Evolutionary conservation across 768 basidiomycete species (phyloP).

Genomic region (Arthromyces matolae): DNA sequence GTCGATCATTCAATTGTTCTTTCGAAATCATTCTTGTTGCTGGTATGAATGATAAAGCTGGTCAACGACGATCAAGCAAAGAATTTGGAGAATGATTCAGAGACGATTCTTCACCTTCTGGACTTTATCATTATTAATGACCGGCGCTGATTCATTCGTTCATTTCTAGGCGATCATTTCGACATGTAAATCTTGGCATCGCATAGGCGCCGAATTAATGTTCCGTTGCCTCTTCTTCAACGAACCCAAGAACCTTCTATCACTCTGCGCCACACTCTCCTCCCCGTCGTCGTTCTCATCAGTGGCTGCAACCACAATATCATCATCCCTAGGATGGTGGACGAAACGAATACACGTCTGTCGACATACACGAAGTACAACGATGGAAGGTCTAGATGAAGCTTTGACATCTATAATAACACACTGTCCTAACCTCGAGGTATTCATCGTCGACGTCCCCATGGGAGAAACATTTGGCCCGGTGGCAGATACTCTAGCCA

Average conservation of each 20-base stretch:
- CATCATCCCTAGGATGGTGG: constrained; percentile 64
- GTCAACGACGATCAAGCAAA: too few species aligned
- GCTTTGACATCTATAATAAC: constrained; percentile 56
- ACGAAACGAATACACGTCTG: constrained; percentile 68
- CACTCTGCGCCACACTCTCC: constrained; percentile 50
- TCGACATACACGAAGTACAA: constrained; percentile 41
- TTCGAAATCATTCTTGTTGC: too few species aligned
- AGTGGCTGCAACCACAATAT: constrained; percentile 29
- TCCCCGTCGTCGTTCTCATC: constrained; percentile 38
- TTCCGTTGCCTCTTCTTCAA: constrained; percentile 69
- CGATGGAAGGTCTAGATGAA: constrained; percentile 47
- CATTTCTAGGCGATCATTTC: constrained; percentile 58
- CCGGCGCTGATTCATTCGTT: constrained; percentile 1
- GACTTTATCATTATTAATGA: too few species aligned
- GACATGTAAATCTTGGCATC: constrained; percentile 63
- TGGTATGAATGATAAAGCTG: too few species aligned
- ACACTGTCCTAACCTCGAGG: constrained; percentile 70
- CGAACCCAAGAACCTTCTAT: constrained; percentile 50
- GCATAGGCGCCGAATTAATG: constrained; percentile 59
- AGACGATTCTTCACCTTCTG: too few species aligned
- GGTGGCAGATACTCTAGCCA: constrained; percentile 60
- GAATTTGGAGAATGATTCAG: too few species aligned
- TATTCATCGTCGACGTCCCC: constrained; percentile 67
- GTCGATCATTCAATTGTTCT: neutral
- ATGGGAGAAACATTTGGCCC: constrained; percentile 57